Base-by-base conservation (phyloP, 257 asterid species). In the Linaria vulgaris region DNA sequence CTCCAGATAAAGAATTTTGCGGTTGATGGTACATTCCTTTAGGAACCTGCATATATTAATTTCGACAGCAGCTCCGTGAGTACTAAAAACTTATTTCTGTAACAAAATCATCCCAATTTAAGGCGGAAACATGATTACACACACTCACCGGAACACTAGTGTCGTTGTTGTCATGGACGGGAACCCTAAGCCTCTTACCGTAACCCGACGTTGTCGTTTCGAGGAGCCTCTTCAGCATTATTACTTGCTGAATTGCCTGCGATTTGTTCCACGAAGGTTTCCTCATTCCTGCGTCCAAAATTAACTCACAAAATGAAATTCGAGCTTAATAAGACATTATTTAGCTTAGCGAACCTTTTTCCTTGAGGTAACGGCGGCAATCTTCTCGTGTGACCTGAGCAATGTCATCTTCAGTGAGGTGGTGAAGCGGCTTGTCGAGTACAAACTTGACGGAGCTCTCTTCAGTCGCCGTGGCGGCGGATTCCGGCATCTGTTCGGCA, bases 261-360 rank as follows among this genome's bases (percentile, higher is more conserved):
- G 97, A 92, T 79, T 92, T 92, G 85, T 92, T 92, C 99, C 97
- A 92, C 39, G 99, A 92, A 22, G 97, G 99, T 67, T 87, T 85
- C 79, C 99, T 83, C 99, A 92, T 92, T 41, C 99, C 99, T 92
- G 73, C 67, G 46, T 39, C 67, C 30, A 46, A 56, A 6, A 5
- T 3, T 5, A 11, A 9, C 44, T 16, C 13, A 8, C 6, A 43
- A 5, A 25, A 46, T 0, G 25, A 14, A 47, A 13, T 9, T 4
- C 23, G 61, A 17, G 48, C 62, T 56, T 23, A 39, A 30, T 22
- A 45, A 22, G 47, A 67, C 25, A 23, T 25, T 4, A 12, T 14
- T 27, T 27, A 2, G 3, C 34, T 27, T 27, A 3, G 48, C 47
- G 30, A 56, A 89, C 99, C 99, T 85, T 89, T 92, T 67, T 83